These are phyloP conservation scores for Gelatoporia subvermispora DNA, from an alignment of 768 basidiomycete genomes.

Conservation along the genomic window DNA sequence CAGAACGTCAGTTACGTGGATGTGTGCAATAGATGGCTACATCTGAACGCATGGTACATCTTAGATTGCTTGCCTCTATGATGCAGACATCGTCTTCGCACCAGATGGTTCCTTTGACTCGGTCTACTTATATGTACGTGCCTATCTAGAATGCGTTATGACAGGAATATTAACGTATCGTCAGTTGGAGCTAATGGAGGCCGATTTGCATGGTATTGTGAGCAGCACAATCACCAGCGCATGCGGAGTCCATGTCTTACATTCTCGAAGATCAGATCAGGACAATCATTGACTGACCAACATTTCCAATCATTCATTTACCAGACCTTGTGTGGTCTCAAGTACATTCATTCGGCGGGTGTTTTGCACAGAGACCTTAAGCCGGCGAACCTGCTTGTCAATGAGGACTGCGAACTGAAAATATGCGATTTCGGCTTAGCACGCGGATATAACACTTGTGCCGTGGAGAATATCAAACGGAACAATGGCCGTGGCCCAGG, in stretches of 20 bases:
- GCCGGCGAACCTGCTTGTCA: constrained; percentile 92
- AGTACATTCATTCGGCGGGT: constrained; percentile 97
- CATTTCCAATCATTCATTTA: constrained; percentile 98
- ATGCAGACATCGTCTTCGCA: constrained; percentile 97
- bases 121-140: constrained; percentile 89
- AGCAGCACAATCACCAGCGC: constrained; percentile 19
- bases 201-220: constrained; percentile 99
- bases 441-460: constrained; percentile 84
- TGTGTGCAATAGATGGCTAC: constrained; percentile 5
- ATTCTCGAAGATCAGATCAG: constrained; percentile 65
- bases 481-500: constrained; percentile 66
- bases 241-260: neutral
- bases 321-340: constrained; percentile 95
- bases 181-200: constrained; percentile 99
- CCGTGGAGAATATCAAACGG: constrained; percentile 46
- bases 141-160: neutral
- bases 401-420: constrained; percentile 97
- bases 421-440: constrained; percentile 99
- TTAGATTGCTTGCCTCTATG: constrained; percentile 94
- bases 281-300: constrained; percentile 83
- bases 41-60: constrained; percentile 1
- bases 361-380: constrained; percentile 96
- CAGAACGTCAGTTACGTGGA: constrained; percentile 97
- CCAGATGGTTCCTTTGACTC: constrained; percentile 93
- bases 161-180: constrained; percentile 1